Evolutionary conservation across 345 rosid species (phyloP), one percentile per base, ranked within the genome.

Genomic region (Mercurialis annua): DNA sequence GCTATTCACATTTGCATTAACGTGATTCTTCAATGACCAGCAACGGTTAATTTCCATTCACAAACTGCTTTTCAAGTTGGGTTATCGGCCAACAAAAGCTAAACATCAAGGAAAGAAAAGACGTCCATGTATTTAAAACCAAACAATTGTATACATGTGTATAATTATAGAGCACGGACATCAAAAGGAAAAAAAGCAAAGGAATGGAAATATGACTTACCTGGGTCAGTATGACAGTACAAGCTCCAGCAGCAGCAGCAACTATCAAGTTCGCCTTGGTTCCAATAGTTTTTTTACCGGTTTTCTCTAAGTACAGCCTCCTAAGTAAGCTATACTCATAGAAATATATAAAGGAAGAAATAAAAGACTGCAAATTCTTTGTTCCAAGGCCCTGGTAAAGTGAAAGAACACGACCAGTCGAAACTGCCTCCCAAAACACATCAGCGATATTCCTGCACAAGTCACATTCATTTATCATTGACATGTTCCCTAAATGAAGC

Each of bases 361-460:
- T 52, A 34, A 69, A 74, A 38, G 78, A 64, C 62, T 74, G 73
- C 50, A 69, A 33, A 55, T 69, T 74, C 73, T 74, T 74, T 6
- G 73, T 69, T 44, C 78, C 70, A 64, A 74, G 78, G 11, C 78
- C 78, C 63, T 69, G 78, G 66, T 74, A 74, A 70, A 74, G 33
- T 24, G 78, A 69, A n/a, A 74, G 73, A 57, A 74, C 44, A 44
- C 70, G 61, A 16, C 73, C 20, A 5, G 69, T 57, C 26, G 70
- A 59, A 29, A 64, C 51, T 58, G 78, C 78, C 62, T 74, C 73
- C 78, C 78, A 74, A 4, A 74, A 64, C 30, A 74, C 78, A 69
- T 74, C 78, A 64, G 73, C 42, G 29, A 69, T 18, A 9, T 64
- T 74, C 66, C 78, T 74, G 73, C 66, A 55, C 1, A 68, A 68